Conservation (phyloP, 768 basidiomycete species). For the Pleurotus cornucopiae region DNA sequence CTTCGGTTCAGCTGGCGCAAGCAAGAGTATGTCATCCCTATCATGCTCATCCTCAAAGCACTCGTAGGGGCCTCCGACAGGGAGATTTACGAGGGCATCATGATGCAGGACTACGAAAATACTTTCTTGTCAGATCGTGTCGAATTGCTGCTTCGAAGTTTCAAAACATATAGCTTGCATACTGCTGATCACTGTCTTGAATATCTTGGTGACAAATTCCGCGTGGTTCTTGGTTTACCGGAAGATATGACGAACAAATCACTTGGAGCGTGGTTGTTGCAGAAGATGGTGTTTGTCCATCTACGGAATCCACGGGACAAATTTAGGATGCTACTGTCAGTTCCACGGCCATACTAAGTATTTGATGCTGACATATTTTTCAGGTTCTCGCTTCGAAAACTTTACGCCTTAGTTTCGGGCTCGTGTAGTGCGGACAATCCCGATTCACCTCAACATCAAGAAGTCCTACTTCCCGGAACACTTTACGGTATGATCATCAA, state of each 20-base stretch:
- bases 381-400: constrained; percentile 96
- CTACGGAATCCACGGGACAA: constrained; percentile 86
- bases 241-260: constrained; percentile 89
- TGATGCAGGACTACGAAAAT: constrained; percentile 96
- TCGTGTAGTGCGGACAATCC: constrained; percentile 93
- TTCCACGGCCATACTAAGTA: constrained; percentile 11
- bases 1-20: constrained; percentile 95
- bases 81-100: constrained; percentile 94
- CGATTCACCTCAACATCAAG: constrained; percentile 98
- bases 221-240: constrained; percentile 84
- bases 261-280: constrained; percentile 78
- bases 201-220: constrained; percentile 95
- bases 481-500: constrained; percentile 98
- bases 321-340: constrained; percentile 90
- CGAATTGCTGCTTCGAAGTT: constrained; percentile 88
- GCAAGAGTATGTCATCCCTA: constrained; percentile 96
- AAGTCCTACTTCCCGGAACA: constrained; percentile 89
- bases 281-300: constrained; percentile 88
- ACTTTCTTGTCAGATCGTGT: constrained; percentile 98
- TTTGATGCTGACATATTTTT: neutral
- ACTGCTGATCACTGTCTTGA: constrained; percentile 91
- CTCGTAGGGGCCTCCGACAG: constrained; percentile 88
- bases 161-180: constrained; percentile 86
- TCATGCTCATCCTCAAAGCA: constrained; percentile 95
- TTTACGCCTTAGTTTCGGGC: constrained; percentile 87